phyloP scores from a whole-genome alignment of 73 alveolate genomes.

The Durusdinium trenchii region DNA sequence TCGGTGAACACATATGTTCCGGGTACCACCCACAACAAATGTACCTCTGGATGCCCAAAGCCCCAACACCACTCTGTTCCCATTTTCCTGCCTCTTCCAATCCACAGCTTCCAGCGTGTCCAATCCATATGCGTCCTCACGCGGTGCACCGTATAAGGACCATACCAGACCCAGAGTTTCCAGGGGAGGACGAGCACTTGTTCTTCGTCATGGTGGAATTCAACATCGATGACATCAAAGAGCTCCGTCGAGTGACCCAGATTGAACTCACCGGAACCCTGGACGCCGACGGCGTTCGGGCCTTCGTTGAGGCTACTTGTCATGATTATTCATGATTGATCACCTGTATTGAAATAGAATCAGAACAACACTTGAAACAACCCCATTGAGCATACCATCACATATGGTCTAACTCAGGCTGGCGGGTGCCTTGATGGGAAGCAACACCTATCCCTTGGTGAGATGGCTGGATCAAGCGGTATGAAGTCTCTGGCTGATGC shows the following conservation, averaged over 20 bases:
- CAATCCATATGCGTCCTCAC: too few species aligned
- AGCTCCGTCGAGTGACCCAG: background rate
- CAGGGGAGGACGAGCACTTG: background rate
- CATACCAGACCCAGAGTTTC: background rate
- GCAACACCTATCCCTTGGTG: background rate
- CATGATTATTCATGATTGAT: background rate
- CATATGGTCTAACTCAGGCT: too few species aligned
- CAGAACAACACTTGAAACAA: background rate
- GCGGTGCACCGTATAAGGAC: background rate
- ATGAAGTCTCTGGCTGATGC: background rate
- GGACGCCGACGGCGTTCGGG: background rate
- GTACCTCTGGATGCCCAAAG: too few species aligned
- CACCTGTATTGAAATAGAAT: too few species aligned
- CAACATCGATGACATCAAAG: background rate
- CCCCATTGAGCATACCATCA: too few species aligned
- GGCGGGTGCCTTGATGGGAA: conserved; percentile 41
- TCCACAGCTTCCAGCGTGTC: too few species aligned
- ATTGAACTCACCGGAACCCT: background rate
- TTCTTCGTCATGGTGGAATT: background rate
- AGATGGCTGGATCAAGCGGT: background rate
- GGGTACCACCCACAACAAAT: too few species aligned
- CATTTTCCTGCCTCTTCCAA: too few species aligned
- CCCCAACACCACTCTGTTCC: too few species aligned
- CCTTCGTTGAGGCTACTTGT: background rate
- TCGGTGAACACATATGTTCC: too few species aligned